Evolutionary conservation across 306 rosid genomes (phyloP).

Genomic region (Citrullus mucosospermus): DNA sequence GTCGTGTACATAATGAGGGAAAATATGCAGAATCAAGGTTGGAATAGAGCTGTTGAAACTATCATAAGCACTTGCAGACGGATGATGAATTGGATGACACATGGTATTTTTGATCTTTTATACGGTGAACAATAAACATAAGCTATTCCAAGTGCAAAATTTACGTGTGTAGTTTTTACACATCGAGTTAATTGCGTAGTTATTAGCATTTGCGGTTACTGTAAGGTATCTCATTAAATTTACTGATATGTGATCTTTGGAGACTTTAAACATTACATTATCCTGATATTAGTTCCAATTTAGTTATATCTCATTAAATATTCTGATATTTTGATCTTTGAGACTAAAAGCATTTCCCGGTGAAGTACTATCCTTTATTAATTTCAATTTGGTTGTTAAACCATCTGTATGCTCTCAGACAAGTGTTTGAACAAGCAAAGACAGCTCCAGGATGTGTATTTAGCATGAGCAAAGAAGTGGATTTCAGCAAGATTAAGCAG

Average conservation of each 20-base stretch:
- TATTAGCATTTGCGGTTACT: not conserved
- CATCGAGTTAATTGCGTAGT: not conserved
- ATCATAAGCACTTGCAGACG: not conserved
- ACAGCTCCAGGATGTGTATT: slow-evolving; percentile 45
- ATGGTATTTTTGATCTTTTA: not conserved
- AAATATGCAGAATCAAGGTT: not conserved
- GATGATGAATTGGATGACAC: not conserved
- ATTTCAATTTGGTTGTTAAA: slow-evolving; percentile 8
- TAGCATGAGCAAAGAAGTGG: slow-evolving; percentile 43
- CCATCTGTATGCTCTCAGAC: slow-evolving; percentile 26
- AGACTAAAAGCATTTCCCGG: not conserved
- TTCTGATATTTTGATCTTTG: not conserved
- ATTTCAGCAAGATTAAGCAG: slow-evolving; percentile 55
- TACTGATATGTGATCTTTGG: not conserved
- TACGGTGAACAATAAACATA: not conserved
- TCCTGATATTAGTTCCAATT: not conserved
- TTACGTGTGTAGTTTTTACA: not conserved
- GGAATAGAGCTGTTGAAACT: not conserved
- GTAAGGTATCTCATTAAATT: not conserved
- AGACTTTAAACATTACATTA: not conserved
- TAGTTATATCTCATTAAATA: not conserved
- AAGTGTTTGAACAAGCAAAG: slow-evolving; percentile 76
- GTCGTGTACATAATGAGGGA: not conserved
- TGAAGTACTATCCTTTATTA: not conserved
- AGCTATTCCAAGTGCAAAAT: not conserved